Evolutionary conservation across 768 basidiomycete species (phyloP).

Genomic region (Xanthoconium purpureum): DNA sequence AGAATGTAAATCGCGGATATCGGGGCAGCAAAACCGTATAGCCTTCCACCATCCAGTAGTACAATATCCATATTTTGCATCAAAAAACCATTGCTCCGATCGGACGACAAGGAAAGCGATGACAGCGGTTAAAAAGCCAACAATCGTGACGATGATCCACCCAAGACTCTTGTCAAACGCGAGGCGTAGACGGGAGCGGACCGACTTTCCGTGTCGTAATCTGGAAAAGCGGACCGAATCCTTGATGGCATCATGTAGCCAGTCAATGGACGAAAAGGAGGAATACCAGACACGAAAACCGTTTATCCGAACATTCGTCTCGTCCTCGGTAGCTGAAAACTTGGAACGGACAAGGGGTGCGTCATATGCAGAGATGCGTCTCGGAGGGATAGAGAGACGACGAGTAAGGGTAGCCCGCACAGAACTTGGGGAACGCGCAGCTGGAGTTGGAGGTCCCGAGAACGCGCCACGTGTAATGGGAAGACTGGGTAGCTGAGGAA

Average conservation of each 20-base stretch:
- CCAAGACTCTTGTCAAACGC: constrained; percentile 76
- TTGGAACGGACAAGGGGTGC: constrained; percentile 37
- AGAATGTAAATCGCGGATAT: constrained; percentile 9
- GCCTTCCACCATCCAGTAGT: constrained; percentile 64
- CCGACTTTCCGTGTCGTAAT: constrained; percentile 65
- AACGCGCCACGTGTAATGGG: constrained; percentile 30
- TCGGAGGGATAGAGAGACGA: constrained; percentile 39
- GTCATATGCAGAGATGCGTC: constrained; percentile 76
- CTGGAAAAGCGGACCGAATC: constrained; percentile 80
- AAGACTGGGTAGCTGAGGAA: constrained; percentile 38
- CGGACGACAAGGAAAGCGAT: constrained; percentile 85
- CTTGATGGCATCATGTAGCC: constrained; percentile 96
- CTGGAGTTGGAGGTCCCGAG: constrained; percentile 39
- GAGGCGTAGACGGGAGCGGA: constrained; percentile 62
- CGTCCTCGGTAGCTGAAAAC: constrained; percentile 38
- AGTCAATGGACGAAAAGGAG: constrained; percentile 88
- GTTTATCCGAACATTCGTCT: constrained; percentile 66
- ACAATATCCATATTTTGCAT: constrained; percentile 91
- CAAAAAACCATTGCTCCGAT: constrained; percentile 86
- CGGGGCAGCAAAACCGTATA: constrained; percentile 78
- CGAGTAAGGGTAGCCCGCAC: constrained; percentile 36
- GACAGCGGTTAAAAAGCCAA: constrained; percentile 83
- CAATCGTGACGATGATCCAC: constrained; percentile 85
- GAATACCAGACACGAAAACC: constrained; percentile 86
- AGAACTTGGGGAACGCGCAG: constrained; percentile 32